Base-by-base conservation (phyloP, 371 early-diverging fungal species). In the Massospora cicadina region DNA sequence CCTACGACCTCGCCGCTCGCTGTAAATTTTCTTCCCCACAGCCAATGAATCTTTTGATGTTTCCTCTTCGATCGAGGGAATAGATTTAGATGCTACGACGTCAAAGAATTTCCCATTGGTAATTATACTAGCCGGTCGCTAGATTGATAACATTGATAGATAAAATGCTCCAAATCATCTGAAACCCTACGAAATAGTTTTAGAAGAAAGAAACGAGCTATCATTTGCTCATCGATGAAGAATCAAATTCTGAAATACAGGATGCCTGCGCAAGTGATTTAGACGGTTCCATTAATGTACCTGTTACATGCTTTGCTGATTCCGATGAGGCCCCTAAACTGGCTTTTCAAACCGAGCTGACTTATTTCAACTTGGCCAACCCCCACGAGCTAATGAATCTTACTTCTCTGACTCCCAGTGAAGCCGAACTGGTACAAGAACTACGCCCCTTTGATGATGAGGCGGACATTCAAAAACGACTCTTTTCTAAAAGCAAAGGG, bases 311-410 rank as follows among this genome's bases (percentile, higher is more conserved):
- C 17, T 10, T 43, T 5, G 26, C 26, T 57, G 57, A 25, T 5
- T 25, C 25, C 26, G 57, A 57, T 27, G 43, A 43, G 17, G 17
- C 43, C 5, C 43, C 43, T 10, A 17, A 5, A 10, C 21, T 57
- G 12, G 28, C 25, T 3, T 57, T 21, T 27, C 28, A n/a, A 10
- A 26, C 10, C 26, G 26, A 25, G 10, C 25, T 57, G 25, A 57
- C 57, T 27, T 57, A 57, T 27, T 57, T 25, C 26, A 57, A 57
- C 57, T 26, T 25, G 26, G 57, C 57, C 28, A 57, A n/a, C 57
- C 10, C 23, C 10, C 25, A 57, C 26, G 57, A 57, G 28, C 57
- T 57, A n/a, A 3, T 57, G 3, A 57, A 57, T 12, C 57, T 57
- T 12, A 27, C 28, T 57, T 25, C 23, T 27, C 57, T 57, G 23